phyloP scores from a whole-genome alignment of 2,329 filamentous ascomycete species.

The Fusarium sp. region DNA sequence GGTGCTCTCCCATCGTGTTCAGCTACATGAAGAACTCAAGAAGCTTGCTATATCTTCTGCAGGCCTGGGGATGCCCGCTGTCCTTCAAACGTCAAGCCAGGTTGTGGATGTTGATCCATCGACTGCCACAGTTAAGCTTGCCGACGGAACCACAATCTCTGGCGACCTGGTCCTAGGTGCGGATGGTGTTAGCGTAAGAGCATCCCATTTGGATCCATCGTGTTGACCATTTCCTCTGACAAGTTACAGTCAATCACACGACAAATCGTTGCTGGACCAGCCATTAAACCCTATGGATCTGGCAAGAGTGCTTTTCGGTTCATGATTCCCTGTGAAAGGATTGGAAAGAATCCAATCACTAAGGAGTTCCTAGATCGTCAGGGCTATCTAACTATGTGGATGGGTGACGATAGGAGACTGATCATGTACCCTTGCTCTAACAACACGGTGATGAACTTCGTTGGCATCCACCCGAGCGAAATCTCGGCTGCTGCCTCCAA shows the following conservation, averaged over 20 bases:
- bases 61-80: slow-evolving; percentile 49
- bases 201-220: rapidly evolving
- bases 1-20: slow-evolving; percentile 63
- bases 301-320: slow-evolving; percentile 69
- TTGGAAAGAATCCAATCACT: slow-evolving; percentile 42
- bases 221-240: rapidly evolving
- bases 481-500: slow-evolving; percentile 5
- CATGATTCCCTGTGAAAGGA: slow-evolving; percentile 54
- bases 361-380: slow-evolving; percentile 18
- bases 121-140: slow-evolving; percentile 55
- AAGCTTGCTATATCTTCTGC: slow-evolving; percentile 50
- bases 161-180: slow-evolving; percentile 65
- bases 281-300: slow-evolving; percentile 51
- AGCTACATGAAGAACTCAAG: slow-evolving; percentile 62
- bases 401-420: slow-evolving; percentile 53
- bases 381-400: slow-evolving; percentile 49
- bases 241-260: slow-evolving; percentile 33
- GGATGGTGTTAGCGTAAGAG: slow-evolving; percentile 62
- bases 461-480: slow-evolving; percentile 60
- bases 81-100: slow-evolving; percentile 53
- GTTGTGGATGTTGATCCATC: slow-evolving; percentile 56
- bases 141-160: slow-evolving; percentile 53
- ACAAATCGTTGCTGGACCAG: slow-evolving; percentile 33
- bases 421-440: slow-evolving; percentile 60
- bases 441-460: slow-evolving; percentile 59